Evolutionary conservation across 2,329 filamentous ascomycete genomes (phyloP), one percentile per base, ranked within the genome.

Genomic region (Rhinocladiella similis): DNA sequence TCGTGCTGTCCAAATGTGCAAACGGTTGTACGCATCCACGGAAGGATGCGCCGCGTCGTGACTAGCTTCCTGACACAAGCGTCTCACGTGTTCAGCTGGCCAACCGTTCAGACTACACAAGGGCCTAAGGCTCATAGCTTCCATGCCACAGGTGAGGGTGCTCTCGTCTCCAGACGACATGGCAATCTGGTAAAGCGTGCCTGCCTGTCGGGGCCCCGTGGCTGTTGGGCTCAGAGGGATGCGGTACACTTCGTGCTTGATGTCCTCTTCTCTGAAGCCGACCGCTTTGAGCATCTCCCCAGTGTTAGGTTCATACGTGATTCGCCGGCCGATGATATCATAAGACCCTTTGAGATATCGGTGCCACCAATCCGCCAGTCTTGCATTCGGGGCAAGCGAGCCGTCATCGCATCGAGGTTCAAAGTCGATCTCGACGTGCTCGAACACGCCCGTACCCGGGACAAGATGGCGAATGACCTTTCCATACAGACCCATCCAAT

Each of bases 381-480:
- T 59, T 2, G 55, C 58, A 36, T 83, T 74, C 3, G 73, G 29
- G 5, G 29, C 63, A 13, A 89, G 73, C 1, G 83, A 83, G 35
- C 81, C 80, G 65, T 89, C 84, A 61, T 91, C 87, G 67, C 85
- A 88, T 50, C 84, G 84, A 16, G 91, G 90, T 47, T 82, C 78
- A 72, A 89, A 89, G 72, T 97, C 91, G 53, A 97, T 88, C 70
- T 97, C 93, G 47, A 96, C 83, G 64, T 96, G 91, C 72, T 97
- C 92, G 53, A 97, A 80, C 68, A 81, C 83, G 52, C 92, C 93
- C 39, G 77, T 80, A 1, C 87, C 86, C 1, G 91, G 90, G 65
- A 85, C 85, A 22, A 97, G 79, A 68, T 95, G 89, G 83, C 80
- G 75, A 63, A 85, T 86, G 29, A 87, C 77, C 65, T 89, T 88